Base-by-base conservation (phyloP, 352 stramenopile species). In the Phytophthora sp. region DNA sequence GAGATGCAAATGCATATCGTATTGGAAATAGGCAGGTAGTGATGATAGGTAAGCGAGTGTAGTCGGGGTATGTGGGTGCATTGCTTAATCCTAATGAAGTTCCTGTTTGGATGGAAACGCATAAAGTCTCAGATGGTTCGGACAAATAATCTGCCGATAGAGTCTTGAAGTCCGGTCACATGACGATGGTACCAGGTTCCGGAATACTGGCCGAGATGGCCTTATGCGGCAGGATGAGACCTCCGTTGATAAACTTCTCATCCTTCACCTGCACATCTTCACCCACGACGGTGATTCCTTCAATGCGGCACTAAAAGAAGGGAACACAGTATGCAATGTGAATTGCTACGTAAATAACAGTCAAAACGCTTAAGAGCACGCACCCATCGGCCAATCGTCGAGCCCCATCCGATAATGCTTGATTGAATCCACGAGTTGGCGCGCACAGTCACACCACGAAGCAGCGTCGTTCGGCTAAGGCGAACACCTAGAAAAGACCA, bases 401-500 rank as follows among this genome's bases (percentile, higher is more conserved):
- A 95, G 13, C 87, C 82, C 90, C 90, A 97, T 49, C 90, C 90
- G 30, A 97, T 90, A 76, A 97, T 96, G 59, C 85, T 94, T 51
- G 86, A 93, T 46, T 92, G 77, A 58, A 96, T 91, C 84, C 85
- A 93, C 50, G 83, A 88, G 69, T 95, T 92, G 11, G 82, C 73
- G 30, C 84, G 80, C 41, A 97, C 84, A 0, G 80, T 92, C 44
- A 94, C 87, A 11, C 74, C 82, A 27, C 84, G 74, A 57, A 96
- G 70, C 33, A 97, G 70, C 53, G 88, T 94, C 53, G 82, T 91
- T 55, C 87, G 79, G 56, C 83, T 91, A 63, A 97, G 63, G 46
- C 89, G 87, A 30, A 95, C 89, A n/a, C 86, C 82, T 91, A 46
- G 9, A 58, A 68, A 2, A 39, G 9, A 41, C 4, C 29, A 29